A percentile compares a stretch with the other conserved stretches of the same genome.
phyloP scores from a whole-genome alignment of 768 basidiomycete genomes.

The Boletus edulis region DNA sequence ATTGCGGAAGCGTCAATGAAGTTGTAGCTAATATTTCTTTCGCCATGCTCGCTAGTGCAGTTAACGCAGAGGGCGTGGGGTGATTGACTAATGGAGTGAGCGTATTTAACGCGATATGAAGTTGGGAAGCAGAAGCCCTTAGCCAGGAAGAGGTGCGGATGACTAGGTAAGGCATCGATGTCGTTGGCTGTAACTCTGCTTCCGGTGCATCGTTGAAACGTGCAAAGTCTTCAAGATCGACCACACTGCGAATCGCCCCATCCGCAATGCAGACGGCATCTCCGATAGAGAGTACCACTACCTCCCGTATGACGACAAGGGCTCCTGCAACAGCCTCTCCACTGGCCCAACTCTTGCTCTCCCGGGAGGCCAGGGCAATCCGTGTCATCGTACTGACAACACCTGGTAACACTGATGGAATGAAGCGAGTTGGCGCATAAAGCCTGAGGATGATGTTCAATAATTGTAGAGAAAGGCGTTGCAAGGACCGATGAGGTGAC shows the following conservation, averaged over 20 bases:
- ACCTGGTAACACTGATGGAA: constrained; percentile 79
- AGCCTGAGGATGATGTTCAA: constrained; percentile 49
- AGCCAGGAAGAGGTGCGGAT: constrained; percentile 75
- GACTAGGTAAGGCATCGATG: constrained; percentile 45
- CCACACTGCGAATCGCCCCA: constrained; percentile 53
- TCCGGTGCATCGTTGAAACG: constrained; percentile 25
- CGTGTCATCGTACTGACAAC: constrained; percentile 76
- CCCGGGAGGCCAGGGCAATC: constrained; percentile 54
- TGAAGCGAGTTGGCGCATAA: constrained; percentile 51
- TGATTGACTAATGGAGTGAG: constrained; percentile 72
- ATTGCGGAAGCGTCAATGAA: constrained; percentile 61
- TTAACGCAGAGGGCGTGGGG: constrained; percentile 62
- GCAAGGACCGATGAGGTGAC: constrained; percentile 59
- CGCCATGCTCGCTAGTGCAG: constrained; percentile 57
- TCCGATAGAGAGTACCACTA: constrained; percentile 57
- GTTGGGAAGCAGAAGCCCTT: constrained; percentile 73
- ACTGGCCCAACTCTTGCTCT: constrained; percentile 65
- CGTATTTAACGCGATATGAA: constrained; percentile 79
- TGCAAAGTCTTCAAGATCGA: constrained; percentile 62
- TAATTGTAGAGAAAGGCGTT: constrained; percentile 58
- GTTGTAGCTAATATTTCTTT: constrained; percentile 52
- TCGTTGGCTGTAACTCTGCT: constrained; percentile 17
- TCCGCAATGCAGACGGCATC: constrained; percentile 65
- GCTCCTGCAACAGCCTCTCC: constrained; percentile 63
- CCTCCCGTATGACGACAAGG: constrained; percentile 53